Evolutionary conservation across 305 asterid genomes (phyloP).

Genomic region (Solanum hybrid): DNA sequence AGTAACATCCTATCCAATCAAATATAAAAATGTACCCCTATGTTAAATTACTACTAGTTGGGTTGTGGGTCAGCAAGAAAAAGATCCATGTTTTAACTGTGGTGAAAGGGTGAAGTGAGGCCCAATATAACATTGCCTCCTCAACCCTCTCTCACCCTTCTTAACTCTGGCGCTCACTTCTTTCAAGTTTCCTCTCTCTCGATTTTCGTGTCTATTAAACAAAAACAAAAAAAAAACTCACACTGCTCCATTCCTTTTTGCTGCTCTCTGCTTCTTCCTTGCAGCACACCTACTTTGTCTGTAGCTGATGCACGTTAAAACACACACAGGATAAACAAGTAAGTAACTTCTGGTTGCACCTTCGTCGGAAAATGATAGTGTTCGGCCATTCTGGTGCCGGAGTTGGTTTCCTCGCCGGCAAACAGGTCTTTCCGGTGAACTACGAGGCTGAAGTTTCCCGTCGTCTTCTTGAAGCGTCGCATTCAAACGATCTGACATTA

Average conservation of each 20-base stretch:
- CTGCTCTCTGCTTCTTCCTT: conserved; percentile 1
- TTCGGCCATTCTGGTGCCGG: conserved; percentile 28
- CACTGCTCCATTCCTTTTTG: not conserved
- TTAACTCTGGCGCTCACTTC: conserved; percentile 45
- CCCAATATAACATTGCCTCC: conserved; percentile 8
- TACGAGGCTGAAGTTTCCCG: conserved; percentile 62
- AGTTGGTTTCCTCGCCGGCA: conserved; percentile 46
- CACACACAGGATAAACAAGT: not conserved
- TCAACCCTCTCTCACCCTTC: not conserved
- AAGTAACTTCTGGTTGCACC: not conserved
- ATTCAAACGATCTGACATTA: conserved; percentile 38
- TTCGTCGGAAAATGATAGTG: conserved; percentile 32
- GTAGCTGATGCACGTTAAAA: not conserved
- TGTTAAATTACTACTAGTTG: not conserved
- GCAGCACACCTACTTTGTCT: not conserved
- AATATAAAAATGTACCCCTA: not conserved
- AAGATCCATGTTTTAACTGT: not conserved
- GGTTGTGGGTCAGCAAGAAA: not conserved
- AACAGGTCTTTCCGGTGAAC: conserved; percentile 67
- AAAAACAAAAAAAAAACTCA: not conserved
- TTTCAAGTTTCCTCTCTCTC: conserved; percentile 38
- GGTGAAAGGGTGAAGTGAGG: not conserved
- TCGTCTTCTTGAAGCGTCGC: conserved; percentile 56
- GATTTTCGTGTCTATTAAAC: conserved; percentile 8
- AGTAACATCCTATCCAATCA: not conserved